Base-by-base conservation (phyloP, 2,329 filamentous ascomycete genomes). In the Esteya vermicola region DNA sequence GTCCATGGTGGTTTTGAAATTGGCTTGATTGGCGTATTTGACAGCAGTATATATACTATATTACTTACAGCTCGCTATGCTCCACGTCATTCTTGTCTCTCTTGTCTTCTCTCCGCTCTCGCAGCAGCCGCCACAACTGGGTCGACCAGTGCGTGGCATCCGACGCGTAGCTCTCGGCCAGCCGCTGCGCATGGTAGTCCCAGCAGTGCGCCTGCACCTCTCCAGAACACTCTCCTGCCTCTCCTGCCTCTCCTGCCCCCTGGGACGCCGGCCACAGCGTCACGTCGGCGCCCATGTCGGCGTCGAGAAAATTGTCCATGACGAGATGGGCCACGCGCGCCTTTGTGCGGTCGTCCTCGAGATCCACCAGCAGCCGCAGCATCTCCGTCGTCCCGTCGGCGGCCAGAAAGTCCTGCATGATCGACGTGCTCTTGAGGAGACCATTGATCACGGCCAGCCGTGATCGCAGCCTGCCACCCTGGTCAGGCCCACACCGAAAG, bases 251-350 rank as follows among this genome's bases (percentile, higher is more conserved):
- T 48, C 47, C 16, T 47, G 43, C 21, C 2, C 49, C 52, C 9
- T 47, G 45, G 8, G 25, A 25, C 16, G 10, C 33, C 0, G 74
- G 74, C 73, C 73, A 80, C 45, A 72, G 57, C 0, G 72, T 71
- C 16, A 67, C 46, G 20, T 61, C 59, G 3, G 75, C 75, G 31
- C 75, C 75, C 65, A 78, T 75, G 42, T 70, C 65, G 45, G 69
- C 66, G 50, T 82, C 77, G n/a, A 82, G 58, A 51, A 81, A 82
- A 44, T 67, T 76, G 51, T 82, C 78, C 26, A 71, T 62, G 22
- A 79, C 64, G 41, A 81, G 61, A 44, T 74, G 63, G 2, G 68
- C 72, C 20, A 70, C 67, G 50, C 69, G 73, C 43, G 63, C 64
- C 51, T 70, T 64, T 6, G 70, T 65, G 2, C 57, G 51, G 13